These are phyloP conservation scores for Aspergillus piperis DNA, from an alignment of 2,329 filamentous ascomycete species.

Conservation along the genomic window DNA sequence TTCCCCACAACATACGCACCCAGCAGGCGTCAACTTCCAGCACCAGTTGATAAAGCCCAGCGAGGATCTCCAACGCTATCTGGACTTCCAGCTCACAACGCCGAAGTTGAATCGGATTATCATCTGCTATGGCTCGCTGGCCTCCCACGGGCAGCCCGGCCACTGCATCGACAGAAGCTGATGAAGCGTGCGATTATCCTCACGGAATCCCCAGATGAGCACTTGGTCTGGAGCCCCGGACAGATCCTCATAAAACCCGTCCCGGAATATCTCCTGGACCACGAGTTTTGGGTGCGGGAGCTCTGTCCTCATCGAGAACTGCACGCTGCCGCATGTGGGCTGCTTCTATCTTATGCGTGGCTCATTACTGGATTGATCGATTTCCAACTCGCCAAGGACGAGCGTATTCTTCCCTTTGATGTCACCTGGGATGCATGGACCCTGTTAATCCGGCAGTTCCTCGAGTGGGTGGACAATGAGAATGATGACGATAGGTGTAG, in stretches of 20 bases:
- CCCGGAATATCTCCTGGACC: conserved; percentile 26
- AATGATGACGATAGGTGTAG: too few species aligned
- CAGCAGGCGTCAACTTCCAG: too few species aligned
- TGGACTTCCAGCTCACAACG: too few species aligned
- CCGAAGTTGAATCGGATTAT: too few species aligned
- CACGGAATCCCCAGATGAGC: conserved; percentile 29
- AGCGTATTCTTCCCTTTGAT: conserved; percentile 33
- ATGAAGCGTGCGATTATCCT: conserved; percentile 23
- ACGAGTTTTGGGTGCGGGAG: conserved; percentile 22
- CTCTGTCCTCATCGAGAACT: conserved; percentile 26
- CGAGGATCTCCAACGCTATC: too few species aligned
- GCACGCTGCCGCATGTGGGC: conserved; percentile 36
- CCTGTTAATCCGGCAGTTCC: conserved; percentile 32
- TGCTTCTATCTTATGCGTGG: conserved; percentile 46
- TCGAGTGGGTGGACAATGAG: conserved; percentile 22
- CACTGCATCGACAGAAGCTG: conserved; percentile 20
- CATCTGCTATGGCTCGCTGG: conserved; percentile 6
- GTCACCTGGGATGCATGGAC: conserved; percentile 46
- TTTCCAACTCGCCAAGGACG: conserved; percentile 37
- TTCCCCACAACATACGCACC: too few species aligned
- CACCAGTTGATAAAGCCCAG: too few species aligned
- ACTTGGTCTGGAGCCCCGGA: conserved; percentile 26
- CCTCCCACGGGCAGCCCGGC: conserved; percentile 10
- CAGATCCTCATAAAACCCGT: conserved; percentile 32
- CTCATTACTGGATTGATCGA: conserved; percentile 45